Evolutionary conservation across 192 early-diverging fungal species (phyloP), one percentile per base, ranked within the genome.

Genomic region (Spizellomyces sp.): DNA sequence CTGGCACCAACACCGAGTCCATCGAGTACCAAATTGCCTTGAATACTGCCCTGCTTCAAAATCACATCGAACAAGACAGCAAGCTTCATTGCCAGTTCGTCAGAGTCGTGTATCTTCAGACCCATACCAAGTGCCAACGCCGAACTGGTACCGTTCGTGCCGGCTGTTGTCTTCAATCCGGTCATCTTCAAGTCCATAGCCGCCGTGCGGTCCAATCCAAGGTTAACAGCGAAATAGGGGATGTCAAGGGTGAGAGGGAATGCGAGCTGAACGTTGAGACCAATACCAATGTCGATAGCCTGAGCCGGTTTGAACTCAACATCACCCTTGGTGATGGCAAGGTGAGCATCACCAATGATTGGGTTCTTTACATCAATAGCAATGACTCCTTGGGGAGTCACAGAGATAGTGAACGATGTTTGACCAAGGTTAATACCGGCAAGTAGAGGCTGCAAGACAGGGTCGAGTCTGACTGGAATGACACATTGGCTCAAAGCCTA

Each of bases 231-330:
- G 50, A 72, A 48, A 64, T 70, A 74, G 19, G 70, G 70, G 45
- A 78, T 48, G 17, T 78, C 67, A 9, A 78, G 54, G 9, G 66
- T 68, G 27, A 73, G 50, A 22, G 70, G 66, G 56, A 78, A 74
- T 9, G 59, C 54, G 1, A 78, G 45, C 58, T n/a, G 12, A n/a
- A 78, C 42, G 9, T 45, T 44, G 15, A 54, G 54, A 21, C 22
- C 36, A 14, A 74, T 48, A 17, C 10, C 12, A 10, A 45, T 36
- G 5, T 17, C 42, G 22, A 78, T 19, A 22, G 60, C 44, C 52
- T 64, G 56, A 22, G 8, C 61, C 48, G 71, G 67, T 19, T 52
- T n/a, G 57, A 78, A 73, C 4, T 43, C 54, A 50, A 72, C 42
- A 36, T 64, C 72, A 0, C 45, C 50, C 42, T 61, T 69, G 66